Conservation (phyloP, 768 basidiomycete species). For the Amanita fuliginea region DNA sequence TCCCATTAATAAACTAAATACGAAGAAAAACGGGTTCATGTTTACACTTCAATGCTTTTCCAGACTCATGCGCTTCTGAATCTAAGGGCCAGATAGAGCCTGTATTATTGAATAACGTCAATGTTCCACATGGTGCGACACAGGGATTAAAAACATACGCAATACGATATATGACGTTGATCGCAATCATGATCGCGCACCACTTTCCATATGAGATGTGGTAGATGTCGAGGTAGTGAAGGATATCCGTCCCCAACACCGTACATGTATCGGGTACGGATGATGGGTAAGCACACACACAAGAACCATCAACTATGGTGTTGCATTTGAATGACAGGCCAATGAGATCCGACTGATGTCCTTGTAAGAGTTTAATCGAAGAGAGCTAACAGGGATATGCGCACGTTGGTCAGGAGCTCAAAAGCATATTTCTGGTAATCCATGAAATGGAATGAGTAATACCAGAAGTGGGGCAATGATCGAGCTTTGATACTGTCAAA, state of each 20-base stretch:
- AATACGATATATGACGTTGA: slow-evolving; percentile 33
- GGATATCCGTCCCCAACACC: slow-evolving; percentile 38
- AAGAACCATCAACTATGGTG: slow-evolving; percentile 21
- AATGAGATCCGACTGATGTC: neutral
- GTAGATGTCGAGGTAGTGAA: slow-evolving; percentile 34
- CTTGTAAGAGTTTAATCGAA: neutral
- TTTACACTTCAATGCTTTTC: too few relatives aligned
- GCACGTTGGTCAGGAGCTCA: slow-evolving; percentile 25
- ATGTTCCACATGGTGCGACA: neutral
- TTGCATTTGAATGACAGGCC: neutral
- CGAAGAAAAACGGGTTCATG: too few relatives aligned
- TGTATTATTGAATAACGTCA: too few relatives aligned
- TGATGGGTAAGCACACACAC: slow-evolving; percentile 40
- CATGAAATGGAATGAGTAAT: slow-evolving; percentile 43
- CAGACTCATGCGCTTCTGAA: too few relatives aligned
- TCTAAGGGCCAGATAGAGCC: neutral
- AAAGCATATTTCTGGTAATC: slow-evolving; percentile 40
- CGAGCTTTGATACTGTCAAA: slow-evolving; percentile 36
- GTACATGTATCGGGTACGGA: slow-evolving; percentile 32
- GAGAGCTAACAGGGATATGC: slow-evolving; percentile 25
- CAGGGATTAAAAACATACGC: slow-evolving; percentile 17
- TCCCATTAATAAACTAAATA: too few relatives aligned
- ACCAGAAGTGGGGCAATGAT: slow-evolving; percentile 49
- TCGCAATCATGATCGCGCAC: slow-evolving; percentile 32
- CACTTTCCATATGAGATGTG: slow-evolving; percentile 32